Conservation (phyloP, 106 monocot species). For the Cymbidium sinense region DNA sequence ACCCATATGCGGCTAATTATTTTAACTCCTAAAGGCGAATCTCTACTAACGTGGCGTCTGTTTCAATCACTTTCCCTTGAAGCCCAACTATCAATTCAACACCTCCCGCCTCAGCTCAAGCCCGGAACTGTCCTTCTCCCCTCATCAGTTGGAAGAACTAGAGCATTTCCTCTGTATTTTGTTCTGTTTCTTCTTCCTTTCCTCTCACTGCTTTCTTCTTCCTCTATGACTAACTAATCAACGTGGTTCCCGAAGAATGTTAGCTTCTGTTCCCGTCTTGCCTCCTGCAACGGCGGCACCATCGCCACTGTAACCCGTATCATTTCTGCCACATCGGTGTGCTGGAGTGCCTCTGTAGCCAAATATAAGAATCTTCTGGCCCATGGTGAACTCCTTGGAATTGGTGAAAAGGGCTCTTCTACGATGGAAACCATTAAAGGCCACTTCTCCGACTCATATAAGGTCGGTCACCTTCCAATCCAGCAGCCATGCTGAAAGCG, state of each 20-base stretch:
- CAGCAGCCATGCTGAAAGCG: neutral
- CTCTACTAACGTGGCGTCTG: neutral
- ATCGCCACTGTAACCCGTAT: neutral
- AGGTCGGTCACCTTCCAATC: neutral
- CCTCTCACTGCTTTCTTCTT: neutral
- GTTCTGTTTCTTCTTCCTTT: neutral
- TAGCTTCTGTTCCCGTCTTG: neutral
- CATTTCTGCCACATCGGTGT: neutral
- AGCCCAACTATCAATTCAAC: neutral
- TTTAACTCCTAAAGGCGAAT: too few species aligned
- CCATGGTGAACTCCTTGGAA: neutral
- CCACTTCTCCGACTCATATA: conserved; percentile 14
- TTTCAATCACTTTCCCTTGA: neutral
- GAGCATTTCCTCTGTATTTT: neutral
- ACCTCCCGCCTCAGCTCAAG: neutral
- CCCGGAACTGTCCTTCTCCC: neutral
- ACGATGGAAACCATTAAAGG: conserved; percentile 15
- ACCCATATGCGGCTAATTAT: too few species aligned
- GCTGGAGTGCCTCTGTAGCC: neutral
- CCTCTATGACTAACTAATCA: neutral
- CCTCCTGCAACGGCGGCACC: neutral
- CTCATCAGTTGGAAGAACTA: neutral
- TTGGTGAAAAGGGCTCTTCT: conserved; percentile 2
- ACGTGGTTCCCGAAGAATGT: neutral
- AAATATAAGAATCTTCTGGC: neutral